Base-by-base conservation (phyloP, 306 rosid species). In the Ormosia emarginata region DNA sequence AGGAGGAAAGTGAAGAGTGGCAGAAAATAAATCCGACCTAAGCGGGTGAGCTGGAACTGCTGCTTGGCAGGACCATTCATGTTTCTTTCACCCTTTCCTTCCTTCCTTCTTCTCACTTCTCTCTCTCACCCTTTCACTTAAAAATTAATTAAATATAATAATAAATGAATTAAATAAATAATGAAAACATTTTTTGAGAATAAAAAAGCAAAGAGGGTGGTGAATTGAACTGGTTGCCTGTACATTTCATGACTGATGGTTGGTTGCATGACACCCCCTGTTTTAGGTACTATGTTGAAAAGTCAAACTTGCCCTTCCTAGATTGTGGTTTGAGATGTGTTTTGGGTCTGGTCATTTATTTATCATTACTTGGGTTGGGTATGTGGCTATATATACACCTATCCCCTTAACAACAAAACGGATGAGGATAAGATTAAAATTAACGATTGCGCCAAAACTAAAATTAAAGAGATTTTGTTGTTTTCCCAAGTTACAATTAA, bases 21-120 rank as follows among this genome's bases (percentile, higher is more conserved):
- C 71, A 82, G 87, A 66, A 71, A 84, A 87, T 76, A 43, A 93
- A 93, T 93, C 94, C 97, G 91, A 85, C 87, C 89, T 85, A 77
- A 87, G 85, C 90, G 91, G 97, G 52, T 87, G 94, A 90, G 91
- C 90, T 91, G 91, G 86, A 81, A 46, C 8, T 82, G 55, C 50
- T 73, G 78, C 76, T 69, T 53, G 70, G 52, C 77, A 75, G 63
- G 74, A 82, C 85, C 83, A 63, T 77, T 56, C 82, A 71, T 57
- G 72, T 58, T 66, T 65, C 66, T 6, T 40, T 12, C 49, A 17
- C 8, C 10, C 52, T 6, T 40, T 12, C 49, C 32, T 8, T n/a
- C 52, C 15, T 74, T 49, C 0, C 63, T 53, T 6, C 40, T 49
- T 70, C 8, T 41, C 7, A 43, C 53, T 3, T 13, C 55, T 49